Conservation (phyloP, 768 basidiomycete genomes). For the Tulasnella calospora region DNA sequence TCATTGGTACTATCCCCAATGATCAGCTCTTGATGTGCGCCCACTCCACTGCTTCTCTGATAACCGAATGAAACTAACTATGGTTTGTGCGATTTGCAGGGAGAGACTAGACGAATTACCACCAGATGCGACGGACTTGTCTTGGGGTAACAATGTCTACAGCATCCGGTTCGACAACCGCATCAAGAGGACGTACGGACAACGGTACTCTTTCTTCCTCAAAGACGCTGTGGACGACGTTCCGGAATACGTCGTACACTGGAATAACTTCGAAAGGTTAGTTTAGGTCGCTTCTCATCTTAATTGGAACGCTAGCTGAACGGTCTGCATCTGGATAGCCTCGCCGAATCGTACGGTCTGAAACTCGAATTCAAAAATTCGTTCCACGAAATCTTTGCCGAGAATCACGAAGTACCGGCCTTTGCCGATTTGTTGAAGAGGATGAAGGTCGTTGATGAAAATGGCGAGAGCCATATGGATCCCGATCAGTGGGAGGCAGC, state of each 20-base stretch:
- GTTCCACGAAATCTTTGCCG: slow-evolving; percentile 83
- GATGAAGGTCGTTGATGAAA: slow-evolving; percentile 86
- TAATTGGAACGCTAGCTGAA: not conserved
- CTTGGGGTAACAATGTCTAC: slow-evolving; percentile 90
- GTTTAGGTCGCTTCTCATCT: slow-evolving; percentile 31
- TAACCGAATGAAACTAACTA: not conserved
- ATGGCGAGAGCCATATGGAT: slow-evolving; percentile 88
- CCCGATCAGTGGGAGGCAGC: slow-evolving; percentile 97
- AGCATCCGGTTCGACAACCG: slow-evolving; percentile 79
- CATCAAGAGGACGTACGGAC: slow-evolving; percentile 64
- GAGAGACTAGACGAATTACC: slow-evolving; percentile 64
- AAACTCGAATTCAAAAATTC: slow-evolving; percentile 72
- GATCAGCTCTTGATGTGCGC: slow-evolving; percentile 76
- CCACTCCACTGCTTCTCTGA: not conserved
- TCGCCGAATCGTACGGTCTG: slow-evolving; percentile 79
- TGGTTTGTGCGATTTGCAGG: slow-evolving; percentile 33
- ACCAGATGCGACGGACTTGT: slow-evolving; percentile 57
- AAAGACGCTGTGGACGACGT: slow-evolving; percentile 95
- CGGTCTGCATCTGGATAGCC: slow-evolving; percentile 43
- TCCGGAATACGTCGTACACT: slow-evolving; percentile 94
- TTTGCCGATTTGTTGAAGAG: slow-evolving; percentile 76
- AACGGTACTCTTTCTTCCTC: slow-evolving; percentile 91
- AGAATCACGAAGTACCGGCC: slow-evolving; percentile 73
- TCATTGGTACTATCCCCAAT: slow-evolving; percentile 96
- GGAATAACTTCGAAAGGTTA: slow-evolving; percentile 86